phyloP scores from a whole-genome alignment of 768 basidiomycete species.

The Holtermanniella nyarrowii region DNA sequence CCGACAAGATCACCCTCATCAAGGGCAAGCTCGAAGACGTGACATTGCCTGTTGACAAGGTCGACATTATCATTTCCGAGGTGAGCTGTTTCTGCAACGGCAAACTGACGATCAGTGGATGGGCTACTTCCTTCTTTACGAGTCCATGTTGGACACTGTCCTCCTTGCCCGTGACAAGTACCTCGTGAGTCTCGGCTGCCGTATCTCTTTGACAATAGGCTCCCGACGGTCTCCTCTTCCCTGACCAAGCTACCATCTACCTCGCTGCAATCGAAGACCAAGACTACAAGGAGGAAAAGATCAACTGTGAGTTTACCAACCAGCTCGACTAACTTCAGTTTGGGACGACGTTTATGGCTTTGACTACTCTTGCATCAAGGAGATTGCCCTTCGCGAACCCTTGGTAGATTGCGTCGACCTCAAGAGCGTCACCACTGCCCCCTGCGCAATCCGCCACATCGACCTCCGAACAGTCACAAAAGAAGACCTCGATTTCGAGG shows the following conservation, averaged over 20 bases:
- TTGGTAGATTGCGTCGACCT: slow-evolving; percentile 98
- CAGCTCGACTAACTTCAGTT: slow-evolving; percentile 49
- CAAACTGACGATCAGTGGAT: slow-evolving; percentile 55
- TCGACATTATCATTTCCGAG: slow-evolving; percentile 98
- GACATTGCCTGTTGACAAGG: slow-evolving; percentile 75
- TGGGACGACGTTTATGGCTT: slow-evolving; percentile 99
- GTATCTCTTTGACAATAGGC: slow-evolving; percentile 33
- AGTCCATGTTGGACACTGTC: slow-evolving; percentile 98
- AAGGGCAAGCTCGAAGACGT: slow-evolving; percentile 97
- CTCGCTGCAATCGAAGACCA: slow-evolving; percentile 97
- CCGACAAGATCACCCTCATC: slow-evolving; percentile 86
- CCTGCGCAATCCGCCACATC: slow-evolving; percentile 84
- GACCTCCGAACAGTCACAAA: slow-evolving; percentile 84
- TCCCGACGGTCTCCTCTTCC: slow-evolving; percentile 83
- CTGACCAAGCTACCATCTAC: slow-evolving; percentile 84
- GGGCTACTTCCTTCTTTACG: slow-evolving; percentile 98
- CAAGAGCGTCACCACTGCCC: slow-evolving; percentile 87
- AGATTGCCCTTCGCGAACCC: slow-evolving; percentile 91
- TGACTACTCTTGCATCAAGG: slow-evolving; percentile 98
- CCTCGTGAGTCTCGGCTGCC: slow-evolving; percentile 47
- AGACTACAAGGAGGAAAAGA: slow-evolving; percentile 99
- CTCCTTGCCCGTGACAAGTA: slow-evolving; percentile 94
- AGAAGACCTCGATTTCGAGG: slow-evolving; percentile 80
- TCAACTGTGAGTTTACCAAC: slow-evolving; percentile 65
- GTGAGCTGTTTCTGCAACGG: slow-evolving; percentile 15